These are phyloP conservation scores for Fomitopsis betulina DNA, from an alignment of 1,284 basidiomycete species.

Conservation along the genomic window DNA sequence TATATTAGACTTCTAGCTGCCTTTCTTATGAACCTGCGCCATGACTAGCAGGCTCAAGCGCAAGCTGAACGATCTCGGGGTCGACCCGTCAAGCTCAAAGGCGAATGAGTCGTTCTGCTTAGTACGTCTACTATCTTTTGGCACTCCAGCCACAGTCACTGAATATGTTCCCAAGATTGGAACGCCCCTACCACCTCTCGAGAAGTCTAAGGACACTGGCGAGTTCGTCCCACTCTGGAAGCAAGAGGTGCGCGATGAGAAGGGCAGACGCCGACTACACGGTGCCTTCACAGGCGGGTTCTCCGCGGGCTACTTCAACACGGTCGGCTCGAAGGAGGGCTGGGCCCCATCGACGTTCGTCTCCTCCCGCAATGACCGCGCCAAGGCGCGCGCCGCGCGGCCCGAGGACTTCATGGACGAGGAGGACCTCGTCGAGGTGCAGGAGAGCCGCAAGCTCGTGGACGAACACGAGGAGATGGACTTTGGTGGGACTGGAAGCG, in stretches of 20 bases:
- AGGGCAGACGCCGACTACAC: conserved; percentile 88
- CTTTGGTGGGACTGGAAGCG: conserved; percentile 53
- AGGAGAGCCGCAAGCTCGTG: conserved; percentile 67
- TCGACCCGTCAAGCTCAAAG: conserved; percentile 64
- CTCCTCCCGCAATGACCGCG: conserved; percentile 75
- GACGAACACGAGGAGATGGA: conserved; percentile 78
- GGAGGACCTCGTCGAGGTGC: conserved; percentile 85
- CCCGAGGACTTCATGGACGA: conserved; percentile 99
- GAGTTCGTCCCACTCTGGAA: conserved; percentile 98
- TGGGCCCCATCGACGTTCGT: conserved; percentile 93
- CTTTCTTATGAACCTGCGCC: background rate
- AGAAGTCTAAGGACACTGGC: conserved; percentile 83
- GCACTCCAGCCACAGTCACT: background rate
- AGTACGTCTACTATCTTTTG: conserved; percentile 37
- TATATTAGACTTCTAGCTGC: no score
- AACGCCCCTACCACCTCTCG: conserved; percentile 86
- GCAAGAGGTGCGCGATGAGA: conserved; percentile 91
- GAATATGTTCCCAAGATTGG: conserved; percentile 65
- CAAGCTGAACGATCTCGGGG: conserved; percentile 77
- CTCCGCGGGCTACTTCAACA: conserved; percentile 96
- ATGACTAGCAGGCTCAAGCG: conserved; percentile 64
- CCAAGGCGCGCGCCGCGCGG: conserved; percentile 52
- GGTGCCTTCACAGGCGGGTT: conserved; percentile 98
- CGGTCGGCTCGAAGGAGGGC: conserved; percentile 95
- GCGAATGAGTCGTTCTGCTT: conserved; percentile 87